Evolutionary conservation across 1,284 basidiomycete species (phyloP).

Genomic region (Ustilago curta): DNA sequence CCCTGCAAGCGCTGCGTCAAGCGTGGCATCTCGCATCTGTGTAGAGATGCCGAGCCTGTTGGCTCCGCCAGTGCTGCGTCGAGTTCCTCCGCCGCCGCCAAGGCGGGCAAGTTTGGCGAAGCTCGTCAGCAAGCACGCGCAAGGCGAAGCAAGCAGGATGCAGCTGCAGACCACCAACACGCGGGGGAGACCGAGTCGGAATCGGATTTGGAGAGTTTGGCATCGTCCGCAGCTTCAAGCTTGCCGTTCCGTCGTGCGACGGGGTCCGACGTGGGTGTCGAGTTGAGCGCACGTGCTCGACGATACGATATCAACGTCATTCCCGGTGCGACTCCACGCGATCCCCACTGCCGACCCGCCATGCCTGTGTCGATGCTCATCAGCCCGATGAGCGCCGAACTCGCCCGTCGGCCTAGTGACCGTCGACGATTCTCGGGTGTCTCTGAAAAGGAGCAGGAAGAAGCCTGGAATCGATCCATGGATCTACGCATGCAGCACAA

Average conservation of each 20-base stretch:
- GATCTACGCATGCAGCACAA: slow-evolving; percentile 34
- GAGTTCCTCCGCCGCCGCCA: not conserved
- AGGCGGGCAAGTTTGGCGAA: slow-evolving; percentile 21
- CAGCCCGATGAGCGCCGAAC: slow-evolving; percentile 13
- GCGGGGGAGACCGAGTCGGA: slow-evolving; percentile 21
- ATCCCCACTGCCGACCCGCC: slow-evolving; percentile 33
- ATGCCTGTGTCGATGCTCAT: slow-evolving; percentile 44
- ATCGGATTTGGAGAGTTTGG: slow-evolving; percentile 25
- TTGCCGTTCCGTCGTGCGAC: slow-evolving; percentile 11
- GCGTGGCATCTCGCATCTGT: slow-evolving; percentile 50
- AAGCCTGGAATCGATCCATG: slow-evolving; percentile 42
- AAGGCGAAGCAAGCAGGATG: slow-evolving; percentile 10
- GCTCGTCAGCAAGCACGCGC: slow-evolving; percentile 18
- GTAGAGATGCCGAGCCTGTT: slow-evolving; percentile 46
- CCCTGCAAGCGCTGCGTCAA: slow-evolving; percentile 49
- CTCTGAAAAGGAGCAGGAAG: slow-evolving; percentile 24
- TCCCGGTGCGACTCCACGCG: slow-evolving; percentile 27
- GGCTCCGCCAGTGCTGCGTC: slow-evolving; percentile 18
- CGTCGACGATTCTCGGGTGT: slow-evolving; percentile 14
- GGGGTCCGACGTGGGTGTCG: not conserved
- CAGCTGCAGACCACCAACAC: not conserved
- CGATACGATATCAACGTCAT: slow-evolving; percentile 24
- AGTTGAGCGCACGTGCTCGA: not conserved
- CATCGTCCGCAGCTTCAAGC: slow-evolving; percentile 26
- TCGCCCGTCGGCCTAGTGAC: slow-evolving; percentile 13